phyloP scores from a whole-genome alignment of 2,329 filamentous ascomycete genomes.

The Penicillium crustosum region DNA sequence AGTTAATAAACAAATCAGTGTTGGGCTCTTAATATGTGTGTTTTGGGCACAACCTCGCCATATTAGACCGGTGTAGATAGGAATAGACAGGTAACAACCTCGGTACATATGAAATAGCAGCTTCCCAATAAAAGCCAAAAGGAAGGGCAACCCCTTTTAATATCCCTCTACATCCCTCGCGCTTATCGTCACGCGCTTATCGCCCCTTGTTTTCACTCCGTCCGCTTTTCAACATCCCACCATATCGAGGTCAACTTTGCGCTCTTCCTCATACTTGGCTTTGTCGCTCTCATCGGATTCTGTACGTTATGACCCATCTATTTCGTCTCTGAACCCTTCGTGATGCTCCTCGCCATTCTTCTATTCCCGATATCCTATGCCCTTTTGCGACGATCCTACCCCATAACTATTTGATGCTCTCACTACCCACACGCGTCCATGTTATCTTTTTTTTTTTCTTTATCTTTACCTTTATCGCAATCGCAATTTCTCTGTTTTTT shows the following conservation, averaged over 20 bases:
- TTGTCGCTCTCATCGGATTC: neutral
- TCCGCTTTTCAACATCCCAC: slow-evolving; percentile 30
- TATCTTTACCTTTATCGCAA: neutral
- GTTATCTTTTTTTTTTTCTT: neutral
- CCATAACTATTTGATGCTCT: neutral
- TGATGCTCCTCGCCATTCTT: neutral
- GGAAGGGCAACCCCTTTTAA: neutral
- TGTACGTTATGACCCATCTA: neutral
- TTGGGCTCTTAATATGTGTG: slow-evolving; percentile 15
- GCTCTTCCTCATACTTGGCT: neutral
- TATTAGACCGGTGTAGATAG: neutral
- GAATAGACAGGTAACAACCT: neutral
- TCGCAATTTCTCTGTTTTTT: neutral
- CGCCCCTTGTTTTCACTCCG: slow-evolving; percentile 26
- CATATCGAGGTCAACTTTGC: slow-evolving; percentile 10
- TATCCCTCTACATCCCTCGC: slow-evolving; percentile 13
- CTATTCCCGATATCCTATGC: neutral
- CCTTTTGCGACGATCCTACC: neutral
- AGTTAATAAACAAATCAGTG: slow-evolving; percentile 16
- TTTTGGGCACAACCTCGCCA: slow-evolving; percentile 13
- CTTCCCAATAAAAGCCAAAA: neutral
- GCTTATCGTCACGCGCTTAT: slow-evolving; percentile 31
- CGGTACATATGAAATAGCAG: neutral
- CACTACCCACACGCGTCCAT: neutral
- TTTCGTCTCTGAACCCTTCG: neutral